phyloP scores from a whole-genome alignment of 2,329 filamentous ascomycete species.

The Coniochaeta hoffmannii region DNA sequence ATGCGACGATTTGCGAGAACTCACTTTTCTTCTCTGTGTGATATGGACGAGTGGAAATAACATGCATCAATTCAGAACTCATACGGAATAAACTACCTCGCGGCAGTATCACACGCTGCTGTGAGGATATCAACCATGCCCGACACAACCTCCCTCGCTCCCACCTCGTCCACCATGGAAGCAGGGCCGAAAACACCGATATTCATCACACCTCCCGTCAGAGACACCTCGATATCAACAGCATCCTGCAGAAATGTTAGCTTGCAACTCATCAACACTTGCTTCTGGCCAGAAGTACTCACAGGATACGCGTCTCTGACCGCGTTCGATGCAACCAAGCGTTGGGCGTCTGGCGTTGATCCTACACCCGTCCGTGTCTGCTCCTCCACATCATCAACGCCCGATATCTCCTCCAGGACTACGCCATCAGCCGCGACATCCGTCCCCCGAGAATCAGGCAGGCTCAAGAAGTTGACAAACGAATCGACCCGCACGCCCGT shows the following conservation, averaged over 20 bases:
- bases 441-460: slow-evolving; percentile 25
- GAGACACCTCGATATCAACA: slow-evolving; percentile 15
- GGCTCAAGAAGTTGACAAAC: slow-evolving; percentile 74
- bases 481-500: slow-evolving; percentile 62
- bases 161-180: slow-evolving; percentile 2
- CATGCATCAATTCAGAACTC: no score
- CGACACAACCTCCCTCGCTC: slow-evolving; percentile 4
- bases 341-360: neutral
- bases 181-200: slow-evolving; percentile 16
- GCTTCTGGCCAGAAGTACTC: slow-evolving; percentile 9
- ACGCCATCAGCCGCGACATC: neutral
- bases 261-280: neutral
- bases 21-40: no score
- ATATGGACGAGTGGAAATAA: no score
- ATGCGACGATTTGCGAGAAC: no score
- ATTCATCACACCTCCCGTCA: slow-evolving; percentile 9
- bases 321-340: slow-evolving; percentile 12
- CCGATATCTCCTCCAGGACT: neutral
- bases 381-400: neutral
- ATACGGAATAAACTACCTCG: neutral
- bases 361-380: neutral
- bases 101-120: neutral
- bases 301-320: slow-evolving; percentile 24
- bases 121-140: slow-evolving; percentile 5
- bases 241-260: slow-evolving; percentile 3